Base-by-base conservation (phyloP, 768 basidiomycete species). In the Harrya chromipes region DNA sequence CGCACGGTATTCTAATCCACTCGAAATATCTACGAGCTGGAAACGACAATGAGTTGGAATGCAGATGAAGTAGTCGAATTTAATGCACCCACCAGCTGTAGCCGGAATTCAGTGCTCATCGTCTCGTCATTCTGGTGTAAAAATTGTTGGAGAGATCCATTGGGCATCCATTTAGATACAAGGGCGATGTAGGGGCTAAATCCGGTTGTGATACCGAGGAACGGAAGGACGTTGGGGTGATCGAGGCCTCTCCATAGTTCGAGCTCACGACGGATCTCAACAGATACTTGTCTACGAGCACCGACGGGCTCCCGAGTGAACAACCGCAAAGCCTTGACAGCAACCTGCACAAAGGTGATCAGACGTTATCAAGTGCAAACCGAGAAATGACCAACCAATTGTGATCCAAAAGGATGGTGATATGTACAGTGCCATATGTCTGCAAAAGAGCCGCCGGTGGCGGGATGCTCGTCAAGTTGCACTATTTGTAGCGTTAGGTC, bases 151-250 rank as follows among this genome's bases (percentile, higher is more conserved):
- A 57, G 26, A 6, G 20, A 44, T 13, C 55, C 55, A 4, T 52
- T 52, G 2, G 39, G 16, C 55, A 57, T 52, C 55, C 55, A 57
- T 12, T 35, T 12, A 5, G 55, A 57, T 23, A 57, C 55, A 23
- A 57, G 38, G 34, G 55, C 23, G 6, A 52, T 20, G 24, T 27
- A 41, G 4, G 46, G 49, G 21, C 46, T 45, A 31, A 52, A 57
- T 24, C 55, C 43, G 4, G 38, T 52, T 4, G 55, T 57, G 43
- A 57, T 45, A 19, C 55, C 55, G 21, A 57, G 55, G 23, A 57
- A 57, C 1, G 55, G 55, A 23, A 57, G 49, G 4, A 57, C 31
- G 24, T 57, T 57, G n/a, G 55, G 55, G 14, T 57, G 55, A 39
- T 47, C 46, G 27, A 57, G 46, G 21, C 55, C 45, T n/a, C 43